Evolutionary conservation across 176 grass and related monocot species (phyloP), one percentile per base, ranked within the genome.

Genomic region (Phragmites australis): DNA sequence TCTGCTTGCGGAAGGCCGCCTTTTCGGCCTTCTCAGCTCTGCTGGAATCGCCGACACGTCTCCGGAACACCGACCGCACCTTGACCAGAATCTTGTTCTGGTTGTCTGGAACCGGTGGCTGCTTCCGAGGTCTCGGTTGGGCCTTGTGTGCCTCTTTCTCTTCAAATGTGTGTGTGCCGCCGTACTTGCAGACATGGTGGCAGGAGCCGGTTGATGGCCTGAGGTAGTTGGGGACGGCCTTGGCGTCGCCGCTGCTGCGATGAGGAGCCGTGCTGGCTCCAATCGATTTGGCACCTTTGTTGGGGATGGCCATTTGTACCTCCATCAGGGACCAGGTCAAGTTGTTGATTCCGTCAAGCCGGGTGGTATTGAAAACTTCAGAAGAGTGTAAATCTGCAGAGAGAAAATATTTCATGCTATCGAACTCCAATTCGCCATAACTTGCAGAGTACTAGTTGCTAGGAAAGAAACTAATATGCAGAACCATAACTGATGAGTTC

Each of bases 151-250:
- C 56, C 9, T 84, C 84, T 13, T 62, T 76, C 43, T 87, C 80
- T 4, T 79, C 65, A 6, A 86, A 89, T 17, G 59, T 21, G 51
- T 94, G 77, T 18, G 70, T 47, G 9, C 50, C 59, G 14, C 92
- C 92, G 56, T 91, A 88, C 79, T 94, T 94, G 88, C 92, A 94
- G 7, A 69, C 67, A 8, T 91, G 75, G 75, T 94, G 92, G 83
- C 92, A 91, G 0, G 92, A 91, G n/a, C 89, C 83, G 0, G 83
- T 58, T 4, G 92, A 79, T 57, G 92, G 74, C 84, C 76, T 81
- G 27, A 87, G 92, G 79, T 94, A 94, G 55, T 44, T 63, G 11
- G 89, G 89, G 8, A 83, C 43, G 1, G 45, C 25, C 78, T 88
- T 93, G 5, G n/a, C 22, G 19, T 10, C 27, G 43, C 70, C 70